Evolutionary conservation across 306 rosid genomes (phyloP).

Genomic region (Sindora glabra): DNA sequence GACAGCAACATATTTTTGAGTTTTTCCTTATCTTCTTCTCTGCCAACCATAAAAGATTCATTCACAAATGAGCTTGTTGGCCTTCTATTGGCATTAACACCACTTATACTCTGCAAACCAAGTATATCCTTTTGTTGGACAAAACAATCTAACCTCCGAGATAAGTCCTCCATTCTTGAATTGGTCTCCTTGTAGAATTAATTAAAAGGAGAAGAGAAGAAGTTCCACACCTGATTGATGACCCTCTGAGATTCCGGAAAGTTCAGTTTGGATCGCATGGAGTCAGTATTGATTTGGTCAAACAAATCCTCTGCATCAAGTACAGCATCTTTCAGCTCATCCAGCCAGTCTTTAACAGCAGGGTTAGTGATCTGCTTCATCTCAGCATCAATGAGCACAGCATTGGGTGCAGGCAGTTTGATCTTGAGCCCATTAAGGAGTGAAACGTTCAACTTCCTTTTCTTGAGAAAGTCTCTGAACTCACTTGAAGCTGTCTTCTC

Average conservation of each 20-base stretch:
- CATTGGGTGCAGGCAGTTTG: neutral
- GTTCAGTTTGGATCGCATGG: neutral
- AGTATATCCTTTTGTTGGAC: conserved; percentile 20
- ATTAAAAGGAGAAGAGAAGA: conserved; percentile 9
- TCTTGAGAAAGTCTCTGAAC: neutral
- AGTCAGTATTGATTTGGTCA: neutral
- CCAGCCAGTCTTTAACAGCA: neutral
- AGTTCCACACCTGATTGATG: conserved; percentile 21
- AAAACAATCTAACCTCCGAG: conserved; percentile 18
- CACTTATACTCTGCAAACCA: conserved; percentile 12
- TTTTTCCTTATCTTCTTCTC: conserved; percentile 17
- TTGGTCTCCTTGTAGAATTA: conserved; percentile 17
- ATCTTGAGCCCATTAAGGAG: neutral
- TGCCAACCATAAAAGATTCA: conserved; percentile 24
- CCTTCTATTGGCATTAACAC: neutral
- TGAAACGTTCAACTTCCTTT: neutral
- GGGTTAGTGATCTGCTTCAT: neutral
- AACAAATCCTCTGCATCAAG: conserved; percentile 8
- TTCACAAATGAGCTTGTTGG: conserved; percentile 33
- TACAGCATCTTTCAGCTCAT: neutral
- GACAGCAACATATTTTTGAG: conserved; percentile 1
- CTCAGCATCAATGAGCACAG: conserved; percentile 2
- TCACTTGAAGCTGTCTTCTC: neutral
- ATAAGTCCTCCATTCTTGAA: conserved; percentile 10
- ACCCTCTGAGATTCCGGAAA: neutral